Evolutionary conservation across 192 early-diverging fungal species (phyloP), one percentile per base, ranked within the genome.

Genomic region (Oehlia diaphana): DNA sequence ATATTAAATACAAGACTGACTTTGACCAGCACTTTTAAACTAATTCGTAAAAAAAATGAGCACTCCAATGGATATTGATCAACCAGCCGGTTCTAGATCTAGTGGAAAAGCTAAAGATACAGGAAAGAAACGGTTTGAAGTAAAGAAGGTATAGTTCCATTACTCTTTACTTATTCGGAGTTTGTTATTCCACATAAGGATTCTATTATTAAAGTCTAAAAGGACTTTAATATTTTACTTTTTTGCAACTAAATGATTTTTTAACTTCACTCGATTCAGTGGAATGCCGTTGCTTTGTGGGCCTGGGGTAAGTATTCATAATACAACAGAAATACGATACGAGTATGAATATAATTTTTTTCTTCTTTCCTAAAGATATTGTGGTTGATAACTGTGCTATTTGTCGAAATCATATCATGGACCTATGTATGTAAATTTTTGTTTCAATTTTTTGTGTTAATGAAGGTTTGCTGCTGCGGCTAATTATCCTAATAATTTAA

Each of bases 381-480:
- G 95, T 95, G 28, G 95, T 97, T 7, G 97, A 97, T 84, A 97
- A 96, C 85, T 99, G 97, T 81, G 96, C 97, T 74, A 99, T 99
- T 88, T 99, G 97, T 86, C 91, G 96, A 82, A 99, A 99, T 87
- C 97, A 99, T 87, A 99, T 97, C 86, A 99, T 99, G 97, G 97
- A 99, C 82, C 90, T 96, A 69, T 99, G 97, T 93, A 88, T 80
- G 89, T 74, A 37, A 42, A 47, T 42, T 13, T 72, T 42, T 33
- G 53, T 31, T 31, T 31, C 31, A 31, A 31, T 31, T 67, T 26
- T 77, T 31, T 74, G 31, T 80, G 2, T 49, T 42, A 8, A 8
- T 8, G 3, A 7, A 42, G 39, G 39, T 42, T 42, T 42, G 39
- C 5, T 42, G 39, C 39, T 8, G 7, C 0, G 39, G 39, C 74